Conservation (phyloP, 768 basidiomycete species). For the Panaeolus cyanescens region DNA sequence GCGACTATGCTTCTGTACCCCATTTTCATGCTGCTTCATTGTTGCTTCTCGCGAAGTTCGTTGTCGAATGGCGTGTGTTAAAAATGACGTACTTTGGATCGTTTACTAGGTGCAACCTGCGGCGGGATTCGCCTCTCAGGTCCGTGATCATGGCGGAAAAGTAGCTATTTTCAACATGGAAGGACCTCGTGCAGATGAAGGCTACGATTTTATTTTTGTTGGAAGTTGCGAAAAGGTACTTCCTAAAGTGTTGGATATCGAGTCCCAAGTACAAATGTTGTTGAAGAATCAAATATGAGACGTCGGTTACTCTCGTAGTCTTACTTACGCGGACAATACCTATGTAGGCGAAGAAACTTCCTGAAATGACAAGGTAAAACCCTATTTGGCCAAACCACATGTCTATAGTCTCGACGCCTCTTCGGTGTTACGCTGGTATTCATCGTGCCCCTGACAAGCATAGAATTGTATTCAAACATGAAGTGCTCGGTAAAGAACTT, state of each 20-base stretch:
- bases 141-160: conserved; percentile 34
- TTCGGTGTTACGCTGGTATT: too few species aligned
- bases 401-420: too few species aligned
- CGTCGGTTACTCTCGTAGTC: too few species aligned
- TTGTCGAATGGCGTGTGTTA: too few species aligned
- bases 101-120: conserved; percentile 36
- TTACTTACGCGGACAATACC: too few species aligned
- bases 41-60: too few species aligned
- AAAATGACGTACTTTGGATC: neutral
- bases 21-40: neutral
- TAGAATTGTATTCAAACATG: too few species aligned
- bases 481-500: neutral
- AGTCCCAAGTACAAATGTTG: neutral
- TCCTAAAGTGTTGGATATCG: conserved; percentile 8
- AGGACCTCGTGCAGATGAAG: conserved; percentile 31
- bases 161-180: conserved; percentile 45
- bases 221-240: conserved; percentile 42
- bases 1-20: neutral
- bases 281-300: too few species aligned
- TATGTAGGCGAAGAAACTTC: neutral
- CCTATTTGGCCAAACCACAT: too few species aligned
- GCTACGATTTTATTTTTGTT: conserved; percentile 48
- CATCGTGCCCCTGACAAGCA: too few species aligned
- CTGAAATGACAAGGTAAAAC: too few species aligned
- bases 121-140: conserved; percentile 29